A percentile compares a stretch with the other conserved stretches of the same genome.
These are phyloP conservation scores for Chlorella sp. DNA, from an alignment of 139 green algal species.

Conservation along the genomic window DNA sequence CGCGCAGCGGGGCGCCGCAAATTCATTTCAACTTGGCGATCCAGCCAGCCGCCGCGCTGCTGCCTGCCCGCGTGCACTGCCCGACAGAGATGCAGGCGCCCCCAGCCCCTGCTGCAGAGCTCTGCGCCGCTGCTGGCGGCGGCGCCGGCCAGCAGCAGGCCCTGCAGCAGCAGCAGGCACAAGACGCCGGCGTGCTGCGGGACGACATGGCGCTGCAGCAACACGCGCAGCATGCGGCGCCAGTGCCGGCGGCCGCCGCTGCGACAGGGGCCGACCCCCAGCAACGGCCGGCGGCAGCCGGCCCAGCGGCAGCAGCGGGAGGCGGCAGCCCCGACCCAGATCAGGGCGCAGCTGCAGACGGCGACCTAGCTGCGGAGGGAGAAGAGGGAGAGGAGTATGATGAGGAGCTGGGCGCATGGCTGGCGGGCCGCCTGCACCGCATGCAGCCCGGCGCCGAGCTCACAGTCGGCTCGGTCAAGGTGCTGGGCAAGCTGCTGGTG, in stretches of 20 bases:
- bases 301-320: background rate
- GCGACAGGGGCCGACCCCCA: background rate
- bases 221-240: background rate
- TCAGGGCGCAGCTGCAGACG: background rate
- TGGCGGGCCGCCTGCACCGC: slow-evolving; percentile 21
- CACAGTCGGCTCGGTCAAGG: background rate
- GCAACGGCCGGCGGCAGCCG: background rate
- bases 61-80: too few species aligned
- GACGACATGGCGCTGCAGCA: background rate
- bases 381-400: background rate
- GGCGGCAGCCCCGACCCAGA: background rate
- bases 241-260: background rate
- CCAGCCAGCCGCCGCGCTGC: too few species aligned
- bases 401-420: slow-evolving; percentile 25
- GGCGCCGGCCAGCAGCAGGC: too few species aligned
- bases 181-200: too few species aligned
- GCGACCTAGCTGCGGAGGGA: background rate
- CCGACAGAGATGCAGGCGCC: too few species aligned
- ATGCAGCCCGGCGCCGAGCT: slow-evolving; percentile 42
- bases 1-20: too few species aligned
- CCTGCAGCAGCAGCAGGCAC: background rate
- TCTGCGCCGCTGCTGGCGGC: too few species aligned
- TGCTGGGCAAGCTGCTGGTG: slow-evolving; percentile 27
- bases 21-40: background rate
- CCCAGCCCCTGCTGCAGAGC: too few species aligned